Conservation (phyloP, 805 yeast species). For the Suhomyces prunicola region DNA sequence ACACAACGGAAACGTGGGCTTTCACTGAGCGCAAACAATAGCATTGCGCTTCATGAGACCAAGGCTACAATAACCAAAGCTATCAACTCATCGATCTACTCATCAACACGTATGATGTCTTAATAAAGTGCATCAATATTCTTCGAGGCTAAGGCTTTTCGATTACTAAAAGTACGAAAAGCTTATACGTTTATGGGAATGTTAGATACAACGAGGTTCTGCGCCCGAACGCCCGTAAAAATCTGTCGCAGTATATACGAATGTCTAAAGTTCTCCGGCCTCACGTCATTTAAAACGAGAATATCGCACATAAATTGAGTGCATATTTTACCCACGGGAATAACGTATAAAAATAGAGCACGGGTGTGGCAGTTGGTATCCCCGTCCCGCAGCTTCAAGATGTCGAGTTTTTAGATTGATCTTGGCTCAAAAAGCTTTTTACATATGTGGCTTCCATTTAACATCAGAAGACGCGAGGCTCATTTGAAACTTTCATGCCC, state of each 20-base stretch:
- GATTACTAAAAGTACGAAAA: neutral
- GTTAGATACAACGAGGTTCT: neutral
- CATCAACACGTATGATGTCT: neutral
- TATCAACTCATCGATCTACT: neutral
- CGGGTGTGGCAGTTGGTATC: neutral
- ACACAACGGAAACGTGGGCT: neutral
- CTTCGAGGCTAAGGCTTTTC: neutral
- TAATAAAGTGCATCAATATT: neutral
- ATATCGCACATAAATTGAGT: neutral
- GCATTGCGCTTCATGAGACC: neutral
- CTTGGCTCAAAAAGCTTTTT: neutral
- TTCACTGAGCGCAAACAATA: neutral
- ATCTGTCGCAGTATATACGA: neutral
- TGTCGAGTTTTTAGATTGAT: neutral
- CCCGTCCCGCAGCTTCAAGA: neutral
- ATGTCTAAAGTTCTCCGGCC: neutral
- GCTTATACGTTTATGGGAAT: neutral
- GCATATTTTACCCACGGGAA: neutral
- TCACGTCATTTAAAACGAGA: neutral
- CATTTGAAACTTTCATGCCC: neutral
- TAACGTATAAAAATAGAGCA: neutral
- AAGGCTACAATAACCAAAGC: neutral
- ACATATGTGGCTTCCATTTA: neutral
- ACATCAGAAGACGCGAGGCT: neutral
- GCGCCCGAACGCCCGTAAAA: neutral